Percentiles rank a stretch among this genome's conserved stretches.
phyloP scores from a whole-genome alignment of 2,329 filamentous ascomycete species.

The Phialemonium atrogriseum region DNA sequence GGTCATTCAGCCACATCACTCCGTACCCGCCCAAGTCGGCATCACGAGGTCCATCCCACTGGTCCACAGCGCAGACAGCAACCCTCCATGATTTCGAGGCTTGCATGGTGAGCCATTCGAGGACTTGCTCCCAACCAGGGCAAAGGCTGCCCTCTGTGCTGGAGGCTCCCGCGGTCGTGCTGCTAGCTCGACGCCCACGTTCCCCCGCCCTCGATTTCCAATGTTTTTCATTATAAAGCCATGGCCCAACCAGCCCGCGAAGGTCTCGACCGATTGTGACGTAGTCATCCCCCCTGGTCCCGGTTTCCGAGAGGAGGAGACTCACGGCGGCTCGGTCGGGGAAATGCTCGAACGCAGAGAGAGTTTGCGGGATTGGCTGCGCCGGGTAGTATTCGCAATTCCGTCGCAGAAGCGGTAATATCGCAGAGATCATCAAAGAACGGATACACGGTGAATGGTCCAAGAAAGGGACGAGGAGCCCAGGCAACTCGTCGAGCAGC shows the following conservation, averaged over 20 bases:
- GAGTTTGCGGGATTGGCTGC: conserved; percentile 36
- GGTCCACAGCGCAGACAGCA: conserved; percentile 54
- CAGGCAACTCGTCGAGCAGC: conserved; percentile 58
- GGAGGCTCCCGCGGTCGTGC: conserved; percentile 14
- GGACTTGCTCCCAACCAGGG: conserved; percentile 60
- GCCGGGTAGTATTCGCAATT: conserved; percentile 62
- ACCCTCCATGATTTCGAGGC: conserved; percentile 52
- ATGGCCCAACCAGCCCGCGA: conserved; percentile 61
- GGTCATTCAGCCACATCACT: conserved; percentile 49
- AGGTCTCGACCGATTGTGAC: conserved; percentile 53
- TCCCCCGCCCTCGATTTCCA: conserved; percentile 34
- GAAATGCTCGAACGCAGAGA: conserved; percentile 56
- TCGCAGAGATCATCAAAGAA: conserved; percentile 59
- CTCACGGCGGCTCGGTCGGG: conserved; percentile 51
- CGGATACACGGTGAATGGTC: conserved; percentile 51
- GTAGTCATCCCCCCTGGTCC: conserved; percentile 27
- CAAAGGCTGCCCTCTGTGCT: conserved; percentile 26
- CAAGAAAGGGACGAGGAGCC: conserved; percentile 62
- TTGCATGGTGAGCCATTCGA: conserved; percentile 57
- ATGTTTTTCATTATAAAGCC: conserved; percentile 58
- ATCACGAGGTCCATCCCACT: conserved; percentile 68
- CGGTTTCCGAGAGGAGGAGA: conserved; percentile 52
- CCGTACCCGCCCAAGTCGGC: conserved; percentile 57
- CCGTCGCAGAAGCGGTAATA: conserved; percentile 60
- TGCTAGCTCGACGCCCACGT: too few relatives aligned